Evolutionary conservation across 2,329 filamentous ascomycete species (phyloP).

Genomic region (Colletotrichum brevisporum): DNA sequence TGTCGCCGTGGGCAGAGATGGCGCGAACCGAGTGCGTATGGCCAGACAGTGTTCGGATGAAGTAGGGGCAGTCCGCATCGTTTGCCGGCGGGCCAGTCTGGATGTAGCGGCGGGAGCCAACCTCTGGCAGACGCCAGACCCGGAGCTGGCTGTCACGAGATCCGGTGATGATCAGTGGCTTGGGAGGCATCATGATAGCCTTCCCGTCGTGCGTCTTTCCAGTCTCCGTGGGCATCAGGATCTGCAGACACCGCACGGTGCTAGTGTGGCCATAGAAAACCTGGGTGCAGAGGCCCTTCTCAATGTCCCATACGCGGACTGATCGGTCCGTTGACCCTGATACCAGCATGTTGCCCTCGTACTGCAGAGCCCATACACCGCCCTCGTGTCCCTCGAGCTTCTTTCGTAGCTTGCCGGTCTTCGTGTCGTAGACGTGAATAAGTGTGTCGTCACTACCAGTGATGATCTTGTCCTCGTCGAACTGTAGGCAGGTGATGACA

Average conservation of each 20-base stretch:
- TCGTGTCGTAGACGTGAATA: conserved; percentile 98
- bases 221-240: conserved; percentile 87
- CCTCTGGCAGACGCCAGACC: conserved; percentile 92
- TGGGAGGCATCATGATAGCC: conserved; percentile 89
- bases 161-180: conserved; percentile 96
- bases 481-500: conserved; percentile 97
- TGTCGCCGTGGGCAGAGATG: conserved; percentile 95
- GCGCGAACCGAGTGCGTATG: conserved; percentile 95
- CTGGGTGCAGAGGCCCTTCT: conserved; percentile 91
- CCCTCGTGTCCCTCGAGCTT: conserved; percentile 95
- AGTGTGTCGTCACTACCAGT: conserved; percentile 98
- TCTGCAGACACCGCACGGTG: conserved; percentile 95
- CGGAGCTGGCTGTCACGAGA: conserved; percentile 94
- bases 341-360: conserved; percentile 93
- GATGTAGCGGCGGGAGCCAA: conserved; percentile 82
- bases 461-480: conserved; percentile 97
- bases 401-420: conserved; percentile 87
- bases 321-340: conserved; percentile 97
- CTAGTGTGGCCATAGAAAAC: conserved; percentile 98
- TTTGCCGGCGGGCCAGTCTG: conserved; percentile 82
- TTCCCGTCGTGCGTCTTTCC: conserved; percentile 79
- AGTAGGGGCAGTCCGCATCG: conserved; percentile 91
- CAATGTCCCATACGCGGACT: conserved; percentile 99
- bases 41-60: conserved; percentile 87
- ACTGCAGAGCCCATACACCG: conserved; percentile 97